Percentiles rank a stretch among this genome's conserved stretches.
phyloP scores from a whole-genome alignment of 2,329 filamentous ascomycete species.

The Alternaria sp. region DNA sequence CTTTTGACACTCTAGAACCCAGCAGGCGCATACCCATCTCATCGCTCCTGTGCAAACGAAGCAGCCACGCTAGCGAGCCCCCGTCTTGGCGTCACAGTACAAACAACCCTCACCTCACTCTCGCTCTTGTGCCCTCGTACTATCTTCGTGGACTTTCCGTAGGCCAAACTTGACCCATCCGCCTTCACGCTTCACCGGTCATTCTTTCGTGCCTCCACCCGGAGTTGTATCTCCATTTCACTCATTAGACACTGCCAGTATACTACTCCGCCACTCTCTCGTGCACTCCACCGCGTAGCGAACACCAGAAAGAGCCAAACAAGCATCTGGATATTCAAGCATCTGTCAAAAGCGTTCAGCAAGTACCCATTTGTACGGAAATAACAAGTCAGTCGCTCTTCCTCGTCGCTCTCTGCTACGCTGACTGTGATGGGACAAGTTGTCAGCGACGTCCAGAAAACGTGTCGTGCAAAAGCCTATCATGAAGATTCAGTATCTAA shows the following conservation, averaged over 20 bases:
- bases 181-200: constrained; percentile 20
- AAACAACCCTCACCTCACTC: constrained; percentile 28
- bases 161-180: constrained; percentile 13
- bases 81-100: constrained; percentile 34
- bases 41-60: constrained; percentile 30
- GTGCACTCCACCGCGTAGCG: constrained; percentile 8
- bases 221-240: constrained; percentile 44
- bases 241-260: constrained; percentile 42
- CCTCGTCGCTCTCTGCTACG: background rate
- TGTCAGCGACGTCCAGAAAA: constrained; percentile 5
- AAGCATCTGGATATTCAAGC: background rate
- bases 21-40: constrained; percentile 25
- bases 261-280: constrained; percentile 31
- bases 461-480: constrained; percentile 12
- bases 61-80: constrained; percentile 24
- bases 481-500: constrained; percentile 49
- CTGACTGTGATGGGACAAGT: constrained; percentile 15
- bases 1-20: constrained; percentile 9
- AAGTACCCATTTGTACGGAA: background rate
- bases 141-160: constrained; percentile 25
- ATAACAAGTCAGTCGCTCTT: constrained; percentile 18
- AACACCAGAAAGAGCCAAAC: constrained; percentile 19
- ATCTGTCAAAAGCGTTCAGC: background rate
- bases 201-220: constrained; percentile 32
- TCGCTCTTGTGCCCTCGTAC: constrained; percentile 17